Conservation (phyloP, 805 yeast species). For the Zygosaccharomyces rouxii region DNA sequence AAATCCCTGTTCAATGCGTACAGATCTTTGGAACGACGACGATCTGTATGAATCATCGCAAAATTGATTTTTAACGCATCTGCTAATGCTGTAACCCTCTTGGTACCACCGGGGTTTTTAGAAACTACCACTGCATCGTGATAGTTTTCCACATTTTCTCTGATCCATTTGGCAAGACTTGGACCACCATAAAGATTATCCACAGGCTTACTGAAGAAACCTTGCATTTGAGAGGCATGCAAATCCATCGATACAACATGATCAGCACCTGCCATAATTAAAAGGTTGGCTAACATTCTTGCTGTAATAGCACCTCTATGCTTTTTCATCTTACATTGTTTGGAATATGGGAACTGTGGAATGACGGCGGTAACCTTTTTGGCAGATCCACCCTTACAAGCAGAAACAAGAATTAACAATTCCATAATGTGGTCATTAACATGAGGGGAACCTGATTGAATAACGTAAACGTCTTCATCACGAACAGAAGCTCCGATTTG, state of each 20-base stretch:
- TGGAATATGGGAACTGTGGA: conserved; percentile 96
- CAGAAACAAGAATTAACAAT: conserved; percentile 83
- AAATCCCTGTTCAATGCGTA: conserved; percentile 40
- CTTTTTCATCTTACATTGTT: conserved; percentile 97
- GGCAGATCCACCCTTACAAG: conserved; percentile 98
- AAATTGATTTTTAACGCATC: conserved; percentile 92
- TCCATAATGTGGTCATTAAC: conserved; percentile 96
- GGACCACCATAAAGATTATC: conserved; percentile 97
- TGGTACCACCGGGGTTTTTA: conserved; percentile 99
- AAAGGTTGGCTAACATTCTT: conserved; percentile 90
- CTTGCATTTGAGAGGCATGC: conserved; percentile 98
- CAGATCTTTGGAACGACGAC: conserved; percentile 78
- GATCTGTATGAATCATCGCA: conserved; percentile 98
- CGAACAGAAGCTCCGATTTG: conserved; percentile 92
- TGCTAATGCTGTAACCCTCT: conserved; percentile 96
- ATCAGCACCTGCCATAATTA: conserved; percentile 98
- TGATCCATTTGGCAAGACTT: conserved; percentile 92
- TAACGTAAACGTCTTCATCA: conserved; percentile 93
- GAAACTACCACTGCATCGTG: conserved; percentile 91
- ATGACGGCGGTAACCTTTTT: conserved; percentile 91
- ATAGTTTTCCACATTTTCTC: conserved; percentile 81
- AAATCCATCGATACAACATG: conserved; percentile 97
- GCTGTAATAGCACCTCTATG: conserved; percentile 99
- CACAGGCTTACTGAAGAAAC: conserved; percentile 94
- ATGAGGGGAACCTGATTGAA: conserved; percentile 85